Percentiles rank a stretch among this genome's conserved stretches.
phyloP scores from a whole-genome alignment of 192 early-diverging fungal genomes.

The Dispira simplex region DNA sequence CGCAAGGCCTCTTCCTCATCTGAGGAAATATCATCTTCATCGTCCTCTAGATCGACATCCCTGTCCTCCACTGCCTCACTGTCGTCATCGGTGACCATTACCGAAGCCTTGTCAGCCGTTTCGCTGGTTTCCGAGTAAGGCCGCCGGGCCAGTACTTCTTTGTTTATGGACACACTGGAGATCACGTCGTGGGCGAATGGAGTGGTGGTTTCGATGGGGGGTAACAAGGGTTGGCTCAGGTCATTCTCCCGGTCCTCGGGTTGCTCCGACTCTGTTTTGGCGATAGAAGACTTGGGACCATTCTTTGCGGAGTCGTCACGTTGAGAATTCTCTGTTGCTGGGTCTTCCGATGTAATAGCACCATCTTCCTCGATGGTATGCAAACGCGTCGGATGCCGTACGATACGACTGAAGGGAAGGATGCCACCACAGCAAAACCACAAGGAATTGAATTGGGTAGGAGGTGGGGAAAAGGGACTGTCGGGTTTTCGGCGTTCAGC shows the following conservation, averaged over 20 bases:
- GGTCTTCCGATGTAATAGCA: no score
- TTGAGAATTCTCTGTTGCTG: no score
- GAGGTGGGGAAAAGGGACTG: conserved; percentile 8
- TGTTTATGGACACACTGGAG: conserved; percentile 23
- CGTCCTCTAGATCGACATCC: conserved; percentile 20
- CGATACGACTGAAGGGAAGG: neutral
- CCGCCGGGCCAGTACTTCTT: conserved; percentile 21
- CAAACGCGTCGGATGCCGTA: neutral
- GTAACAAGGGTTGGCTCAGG: neutral
- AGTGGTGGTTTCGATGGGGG: neutral
- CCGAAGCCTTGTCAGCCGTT: conserved; percentile 23
- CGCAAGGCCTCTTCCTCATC: conserved; percentile 27
- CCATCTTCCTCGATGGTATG: no score
- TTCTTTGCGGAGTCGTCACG: neutral
- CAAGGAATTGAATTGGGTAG: neutral
- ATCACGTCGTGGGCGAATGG: conserved; percentile 14
- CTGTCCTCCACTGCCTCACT: conserved; percentile 12
- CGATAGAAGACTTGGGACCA: neutral
- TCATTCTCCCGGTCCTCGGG: neutral
- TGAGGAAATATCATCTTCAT: conserved; percentile 21
- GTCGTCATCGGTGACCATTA: neutral
- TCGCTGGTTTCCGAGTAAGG: conserved; percentile 24
- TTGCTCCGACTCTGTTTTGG: neutral
- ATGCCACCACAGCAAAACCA: conserved; percentile 1
- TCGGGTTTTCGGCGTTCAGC: conserved; percentile 2